A percentile compares a stretch with the other conserved stretches of the same genome.
Evolutionary conservation across 352 stramenopile genomes (phyloP).

Genomic region (Globisporangium mamillatum): DNA sequence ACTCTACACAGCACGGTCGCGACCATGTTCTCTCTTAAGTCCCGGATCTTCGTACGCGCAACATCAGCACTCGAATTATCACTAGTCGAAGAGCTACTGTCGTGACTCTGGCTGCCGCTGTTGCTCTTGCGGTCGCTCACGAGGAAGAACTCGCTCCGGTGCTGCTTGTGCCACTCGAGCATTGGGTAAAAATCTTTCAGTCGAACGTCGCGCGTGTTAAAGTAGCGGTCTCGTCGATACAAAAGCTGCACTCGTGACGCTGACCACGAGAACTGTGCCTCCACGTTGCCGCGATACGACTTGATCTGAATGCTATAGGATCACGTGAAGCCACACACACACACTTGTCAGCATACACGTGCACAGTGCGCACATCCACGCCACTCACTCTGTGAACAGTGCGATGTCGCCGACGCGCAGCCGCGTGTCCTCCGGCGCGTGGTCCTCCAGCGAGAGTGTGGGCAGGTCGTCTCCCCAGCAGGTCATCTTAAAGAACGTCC

Average conservation of each 20-base stretch:
- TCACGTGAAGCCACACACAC: not conserved
- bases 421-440: conserved; percentile 25
- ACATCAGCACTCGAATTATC: conserved; percentile 7
- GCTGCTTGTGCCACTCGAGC: conserved; percentile 67
- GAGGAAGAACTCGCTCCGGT: conserved; percentile 46
- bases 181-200: conserved; percentile 58
- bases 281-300: conserved; percentile 41
- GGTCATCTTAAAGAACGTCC: conserved; percentile 14
- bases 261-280: conserved; percentile 42
- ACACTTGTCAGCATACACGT: not conserved
- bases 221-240: conserved; percentile 56
- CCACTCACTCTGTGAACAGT: conserved; percentile 40
- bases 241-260: conserved; percentile 54
- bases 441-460: conserved; percentile 32
- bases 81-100: not conserved
- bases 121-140: conserved; percentile 7
- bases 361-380: not conserved
- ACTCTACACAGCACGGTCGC: conserved; percentile 44
- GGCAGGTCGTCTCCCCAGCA: conserved; percentile 25
- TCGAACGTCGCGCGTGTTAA: conserved; percentile 47
- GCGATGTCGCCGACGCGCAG: conserved; percentile 56
- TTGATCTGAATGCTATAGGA: conserved; percentile 36
- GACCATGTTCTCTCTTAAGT: conserved; percentile 60
- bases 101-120: conserved; percentile 4
- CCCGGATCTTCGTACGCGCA: conserved; percentile 26